Base-by-base conservation (phyloP, 1,284 basidiomycete species). In the Moniliophthora roreri region DNA sequence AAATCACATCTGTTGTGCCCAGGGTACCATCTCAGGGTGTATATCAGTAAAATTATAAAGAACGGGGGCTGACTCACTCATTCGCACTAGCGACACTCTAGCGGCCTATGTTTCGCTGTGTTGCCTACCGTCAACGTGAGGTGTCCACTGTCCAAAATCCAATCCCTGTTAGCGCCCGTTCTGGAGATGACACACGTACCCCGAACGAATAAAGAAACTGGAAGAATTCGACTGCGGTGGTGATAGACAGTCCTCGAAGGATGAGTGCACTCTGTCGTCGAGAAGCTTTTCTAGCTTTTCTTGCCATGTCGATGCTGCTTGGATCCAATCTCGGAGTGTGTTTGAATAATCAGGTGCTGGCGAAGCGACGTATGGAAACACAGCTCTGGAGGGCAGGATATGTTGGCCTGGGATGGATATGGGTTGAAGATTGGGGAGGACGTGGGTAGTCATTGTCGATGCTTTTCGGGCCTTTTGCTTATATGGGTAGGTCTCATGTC, bases 121-220 rank as follows among this genome's bases (percentile, higher is more conserved):
- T 50, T 50, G 13, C 48, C 48, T 9, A 50, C n/a, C 48, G 21
- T 50, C 48, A n/a, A 37, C 48, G 36, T 50, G 48, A 7, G 48
- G 35, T 36, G 32, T 18, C 48, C 48, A 50, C 48, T 50, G 36
- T 23, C 13, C 20, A 44, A 23, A 6, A 34, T 26, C 24, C 16
- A 16, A 21, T 18, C 21, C 38, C 28, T 4, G 48, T 13, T 8
- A 10, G 18, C 18, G 7, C 20, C 24, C 35, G 11, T 11, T 38
- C 35, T 7, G n/a, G n/a, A n/a, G n/a, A n/a, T n/a, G n/a, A 36
- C 34, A 20, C 18, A 50, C 48, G 16, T 26, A 50, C 48, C n/a
- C 48, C 36, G 16, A 50, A 50, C 16, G 48, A 36, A 26, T 50
- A 35, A 21, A 50, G 39, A 6, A 50, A 50, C 21, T 24, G 21